phyloP scores from a whole-genome alignment of 768 basidiomycete species.

The Fistulinella prunicolor region DNA sequence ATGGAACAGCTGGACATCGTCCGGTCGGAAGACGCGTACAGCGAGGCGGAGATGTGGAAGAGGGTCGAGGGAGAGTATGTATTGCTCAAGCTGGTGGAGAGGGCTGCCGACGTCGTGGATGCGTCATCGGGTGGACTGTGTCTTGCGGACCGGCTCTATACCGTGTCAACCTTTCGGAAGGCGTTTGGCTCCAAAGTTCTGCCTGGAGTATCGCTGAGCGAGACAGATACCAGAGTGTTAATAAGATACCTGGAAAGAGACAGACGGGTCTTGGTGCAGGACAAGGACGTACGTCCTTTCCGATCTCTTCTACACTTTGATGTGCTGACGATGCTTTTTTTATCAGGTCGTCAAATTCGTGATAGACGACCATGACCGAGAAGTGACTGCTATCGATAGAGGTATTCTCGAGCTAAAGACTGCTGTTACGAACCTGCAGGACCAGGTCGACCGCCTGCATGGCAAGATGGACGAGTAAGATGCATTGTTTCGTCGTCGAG shows the following conservation, averaged over 20 bases:
- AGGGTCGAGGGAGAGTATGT: constrained; percentile 72
- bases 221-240: constrained; percentile 65
- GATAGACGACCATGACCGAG: constrained; percentile 31
- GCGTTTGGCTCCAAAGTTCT: constrained; percentile 49
- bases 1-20: constrained; percentile 75
- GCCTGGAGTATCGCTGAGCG: constrained; percentile 47
- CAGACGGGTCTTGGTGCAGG: constrained; percentile 54
- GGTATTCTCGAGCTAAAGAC: constrained; percentile 80
- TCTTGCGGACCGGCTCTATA: constrained; percentile 62
- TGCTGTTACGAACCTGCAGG: constrained; percentile 63
- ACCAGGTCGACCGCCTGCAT: constrained; percentile 69
- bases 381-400: constrained; percentile 74
- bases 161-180: constrained; percentile 53
- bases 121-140: constrained; percentile 40
- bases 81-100: constrained; percentile 58
- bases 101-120: constrained; percentile 57
- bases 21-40: constrained; percentile 53
- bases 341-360: constrained; percentile 86
- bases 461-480: constrained; percentile 69
- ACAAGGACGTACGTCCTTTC: constrained; percentile 69
- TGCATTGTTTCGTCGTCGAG: neutral
- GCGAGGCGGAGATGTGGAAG: constrained; percentile 49
- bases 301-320: too few relatives aligned
- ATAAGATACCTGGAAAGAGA: constrained; percentile 82
- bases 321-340: too few relatives aligned